phyloP scores from a whole-genome alignment of 2,329 filamentous ascomycete genomes.

The Fusarium acutatum region DNA sequence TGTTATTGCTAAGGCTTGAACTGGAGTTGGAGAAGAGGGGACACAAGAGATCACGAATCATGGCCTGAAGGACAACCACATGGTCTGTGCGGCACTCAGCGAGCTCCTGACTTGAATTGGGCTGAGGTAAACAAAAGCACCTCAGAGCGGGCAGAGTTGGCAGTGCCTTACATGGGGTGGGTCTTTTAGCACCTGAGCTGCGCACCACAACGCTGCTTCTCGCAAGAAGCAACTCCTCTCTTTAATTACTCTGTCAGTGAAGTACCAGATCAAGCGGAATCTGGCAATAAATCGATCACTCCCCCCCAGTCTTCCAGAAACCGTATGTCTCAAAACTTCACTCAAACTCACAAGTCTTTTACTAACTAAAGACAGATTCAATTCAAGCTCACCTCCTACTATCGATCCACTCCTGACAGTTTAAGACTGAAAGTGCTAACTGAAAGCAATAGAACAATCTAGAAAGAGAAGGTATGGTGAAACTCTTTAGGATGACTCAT shows the following conservation, averaged over 20 bases:
- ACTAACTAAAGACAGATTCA: background rate
- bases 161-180: background rate
- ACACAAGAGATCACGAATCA: background rate
- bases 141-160: background rate
- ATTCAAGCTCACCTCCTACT: no score
- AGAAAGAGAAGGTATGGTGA: background rate
- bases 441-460: no score
- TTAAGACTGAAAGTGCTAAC: no score
- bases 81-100: background rate
- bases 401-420: background rate
- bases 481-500: no score
- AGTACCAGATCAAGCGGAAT: accelerated
- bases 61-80: accelerated
- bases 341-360: background rate
- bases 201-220: background rate
- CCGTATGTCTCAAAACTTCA: background rate
- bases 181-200: no score
- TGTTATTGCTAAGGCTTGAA: background rate
- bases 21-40: background rate
- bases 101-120: background rate
- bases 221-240: slow-evolving; percentile 30
- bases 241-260: background rate
- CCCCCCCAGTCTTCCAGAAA: background rate
- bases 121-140: background rate
- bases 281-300: accelerated